phyloP scores from a whole-genome alignment of 1,139 yeast genomes.

The Candida tropicalis region DNA sequence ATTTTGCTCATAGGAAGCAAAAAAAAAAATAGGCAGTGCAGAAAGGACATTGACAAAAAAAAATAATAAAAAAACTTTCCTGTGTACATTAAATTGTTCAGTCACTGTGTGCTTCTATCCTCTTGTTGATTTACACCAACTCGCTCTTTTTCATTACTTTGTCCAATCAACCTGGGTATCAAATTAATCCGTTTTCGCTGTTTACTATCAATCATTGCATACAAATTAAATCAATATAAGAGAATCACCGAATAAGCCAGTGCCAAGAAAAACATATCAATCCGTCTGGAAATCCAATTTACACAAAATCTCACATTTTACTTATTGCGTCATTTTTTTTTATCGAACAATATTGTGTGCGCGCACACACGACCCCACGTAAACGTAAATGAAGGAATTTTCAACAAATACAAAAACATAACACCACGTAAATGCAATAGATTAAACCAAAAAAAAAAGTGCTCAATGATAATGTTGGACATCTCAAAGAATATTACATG shows the following conservation, averaged over 20 bases:
- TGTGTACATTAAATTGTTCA: too few relatives aligned
- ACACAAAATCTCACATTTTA: not conserved
- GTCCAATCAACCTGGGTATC: not conserved
- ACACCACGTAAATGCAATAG: too few relatives aligned
- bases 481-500: too few relatives aligned
- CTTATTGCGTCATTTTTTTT: not conserved
- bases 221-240: not conserved
- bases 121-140: too few relatives aligned
- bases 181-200: not conserved
- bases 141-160: too few relatives aligned
- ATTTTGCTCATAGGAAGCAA: too few relatives aligned
- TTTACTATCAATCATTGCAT: not conserved
- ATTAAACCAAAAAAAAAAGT: too few relatives aligned
- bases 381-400: not conserved
- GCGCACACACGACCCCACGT: not conserved
- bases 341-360: not conserved
- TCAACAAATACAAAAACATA: not conserved
- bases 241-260: constrained; percentile 7
- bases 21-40: too few relatives aligned
- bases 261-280: constrained; percentile 6
- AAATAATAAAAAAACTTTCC: too few relatives aligned
- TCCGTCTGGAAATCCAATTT: not conserved
- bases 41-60: too few relatives aligned
- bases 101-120: too few relatives aligned
- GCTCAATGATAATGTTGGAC: too few relatives aligned